Evolutionary conservation across 1,284 basidiomycete genomes (phyloP).

Genomic region (Ganoderma leucocontextum): DNA sequence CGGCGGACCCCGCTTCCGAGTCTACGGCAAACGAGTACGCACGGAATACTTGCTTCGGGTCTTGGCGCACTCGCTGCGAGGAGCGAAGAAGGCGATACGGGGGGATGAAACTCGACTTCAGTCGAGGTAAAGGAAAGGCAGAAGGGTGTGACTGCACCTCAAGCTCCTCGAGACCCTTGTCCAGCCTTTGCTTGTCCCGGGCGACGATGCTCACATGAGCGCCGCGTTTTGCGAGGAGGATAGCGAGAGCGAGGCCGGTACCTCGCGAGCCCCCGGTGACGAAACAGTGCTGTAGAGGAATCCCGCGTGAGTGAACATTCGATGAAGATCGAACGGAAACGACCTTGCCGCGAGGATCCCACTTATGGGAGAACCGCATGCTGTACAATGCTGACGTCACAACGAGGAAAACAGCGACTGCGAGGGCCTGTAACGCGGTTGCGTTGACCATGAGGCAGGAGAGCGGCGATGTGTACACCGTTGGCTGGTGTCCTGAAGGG

Average conservation of each 20-base stretch:
- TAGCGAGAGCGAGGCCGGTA: constrained; percentile 78
- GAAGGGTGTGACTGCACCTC: constrained; percentile 60
- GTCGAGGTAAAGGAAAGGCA: neutral
- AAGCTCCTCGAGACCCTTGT: constrained; percentile 64
- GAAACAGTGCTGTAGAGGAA: constrained; percentile 67
- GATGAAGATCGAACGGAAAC: neutral
- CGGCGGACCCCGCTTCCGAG: constrained; percentile 54
- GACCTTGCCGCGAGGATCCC: constrained; percentile 14
- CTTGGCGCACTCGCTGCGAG: constrained; percentile 53
- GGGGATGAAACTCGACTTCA: constrained; percentile 17
- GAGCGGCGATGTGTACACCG: neutral
- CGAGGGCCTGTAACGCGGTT: constrained; percentile 3
- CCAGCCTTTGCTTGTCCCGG: constrained; percentile 67
- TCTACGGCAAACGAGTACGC: constrained; percentile 70
- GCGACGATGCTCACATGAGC: constrained; percentile 88
- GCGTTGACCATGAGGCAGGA: neutral
- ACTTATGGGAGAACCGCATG: constrained; percentile 6
- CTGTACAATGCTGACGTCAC: neutral
- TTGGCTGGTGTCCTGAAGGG: neutral
- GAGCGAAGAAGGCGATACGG: neutral
- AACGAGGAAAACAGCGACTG: neutral
- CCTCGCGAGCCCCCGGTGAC: constrained; percentile 87
- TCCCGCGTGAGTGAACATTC: neutral
- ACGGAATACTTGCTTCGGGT: constrained; percentile 63
- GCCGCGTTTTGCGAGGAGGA: constrained; percentile 71